Conservation (phyloP, 1,284 basidiomycete species). For the Cryptococcus sp. region DNA sequence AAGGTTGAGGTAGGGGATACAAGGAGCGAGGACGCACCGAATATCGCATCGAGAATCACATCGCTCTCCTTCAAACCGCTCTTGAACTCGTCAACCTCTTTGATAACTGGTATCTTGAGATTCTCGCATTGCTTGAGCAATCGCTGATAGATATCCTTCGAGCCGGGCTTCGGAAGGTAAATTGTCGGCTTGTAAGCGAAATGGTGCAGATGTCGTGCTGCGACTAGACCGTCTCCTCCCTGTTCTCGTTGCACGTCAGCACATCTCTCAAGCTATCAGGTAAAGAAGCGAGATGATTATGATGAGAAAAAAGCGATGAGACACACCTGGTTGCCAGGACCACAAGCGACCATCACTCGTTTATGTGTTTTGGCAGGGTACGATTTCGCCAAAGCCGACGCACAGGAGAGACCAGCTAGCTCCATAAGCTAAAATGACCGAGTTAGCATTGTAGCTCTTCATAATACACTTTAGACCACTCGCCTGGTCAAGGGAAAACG, state of each 20-base stretch:
- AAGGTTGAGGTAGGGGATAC: too few species aligned
- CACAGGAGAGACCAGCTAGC: constrained; percentile 93
- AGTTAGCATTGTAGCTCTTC: neutral
- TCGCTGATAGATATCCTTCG: constrained; percentile 83
- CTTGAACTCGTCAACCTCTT: constrained; percentile 59
- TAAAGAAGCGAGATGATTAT: neutral
- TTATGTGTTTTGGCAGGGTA: constrained; percentile 68
- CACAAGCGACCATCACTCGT: constrained; percentile 87
- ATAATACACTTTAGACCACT: constrained; percentile 7
- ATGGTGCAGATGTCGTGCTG: constrained; percentile 88
- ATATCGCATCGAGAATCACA: constrained; percentile 91
- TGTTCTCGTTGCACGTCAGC: constrained; percentile 22
- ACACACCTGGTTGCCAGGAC: constrained; percentile 82
- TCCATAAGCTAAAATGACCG: constrained; percentile 75
- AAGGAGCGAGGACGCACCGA: constrained; percentile 57
- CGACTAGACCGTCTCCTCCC: constrained; percentile 96
- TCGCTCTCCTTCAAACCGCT: constrained; percentile 66
- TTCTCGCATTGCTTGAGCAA: constrained; percentile 85
- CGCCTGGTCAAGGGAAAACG: constrained; percentile 89
- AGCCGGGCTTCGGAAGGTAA: constrained; percentile 83
- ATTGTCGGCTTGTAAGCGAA: constrained; percentile 83
- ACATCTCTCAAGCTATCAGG: neutral
- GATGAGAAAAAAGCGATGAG: neutral
- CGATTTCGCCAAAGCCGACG: constrained; percentile 77
- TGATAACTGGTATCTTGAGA: constrained; percentile 72